Evolutionary conservation across 345 rosid species (phyloP).

Genomic region (Streptanthus diversifolius): DNA sequence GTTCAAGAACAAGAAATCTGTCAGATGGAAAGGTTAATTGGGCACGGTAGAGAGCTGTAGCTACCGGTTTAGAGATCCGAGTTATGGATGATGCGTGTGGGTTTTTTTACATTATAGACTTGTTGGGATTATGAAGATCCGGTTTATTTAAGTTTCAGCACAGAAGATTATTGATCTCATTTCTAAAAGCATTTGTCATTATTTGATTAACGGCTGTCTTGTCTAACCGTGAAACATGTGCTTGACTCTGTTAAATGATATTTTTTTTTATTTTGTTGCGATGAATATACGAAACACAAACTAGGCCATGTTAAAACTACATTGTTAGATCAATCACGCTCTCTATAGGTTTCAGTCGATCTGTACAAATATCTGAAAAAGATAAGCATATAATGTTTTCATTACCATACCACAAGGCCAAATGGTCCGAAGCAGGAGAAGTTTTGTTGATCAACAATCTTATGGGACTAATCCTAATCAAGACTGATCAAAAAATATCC

Average conservation of each 20-base stretch:
- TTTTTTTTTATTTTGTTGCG: background rate
- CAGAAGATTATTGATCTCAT: conserved; percentile 10
- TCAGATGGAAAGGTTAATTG: background rate
- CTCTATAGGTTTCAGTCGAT: background rate
- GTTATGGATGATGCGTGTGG: conserved; percentile 9
- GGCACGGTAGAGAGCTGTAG: conserved; percentile 15
- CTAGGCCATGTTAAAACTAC: background rate
- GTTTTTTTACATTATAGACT: conserved; percentile 4
- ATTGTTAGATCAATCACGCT: background rate
- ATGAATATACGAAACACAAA: conserved; percentile 10
- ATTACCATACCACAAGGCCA: background rate
- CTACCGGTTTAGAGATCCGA: conserved; percentile 12
- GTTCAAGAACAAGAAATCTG: conserved; percentile 10
- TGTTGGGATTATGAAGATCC: conserved; percentile 7
- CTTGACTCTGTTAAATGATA: background rate
- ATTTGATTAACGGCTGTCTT: conserved; percentile 12
- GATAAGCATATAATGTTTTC: no score
- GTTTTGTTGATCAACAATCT: background rate
- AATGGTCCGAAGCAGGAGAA: background rate
- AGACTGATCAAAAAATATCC: background rate
- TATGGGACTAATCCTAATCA: background rate
- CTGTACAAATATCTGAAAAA: no score
- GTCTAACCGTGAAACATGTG: background rate
- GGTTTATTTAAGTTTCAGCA: conserved; percentile 11
- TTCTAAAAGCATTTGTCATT: background rate